Evolutionary conservation across 352 stramenopile genomes (phyloP), one percentile per base, ranked within the genome.

Genomic region (Phytophthora agathidicida): DNA sequence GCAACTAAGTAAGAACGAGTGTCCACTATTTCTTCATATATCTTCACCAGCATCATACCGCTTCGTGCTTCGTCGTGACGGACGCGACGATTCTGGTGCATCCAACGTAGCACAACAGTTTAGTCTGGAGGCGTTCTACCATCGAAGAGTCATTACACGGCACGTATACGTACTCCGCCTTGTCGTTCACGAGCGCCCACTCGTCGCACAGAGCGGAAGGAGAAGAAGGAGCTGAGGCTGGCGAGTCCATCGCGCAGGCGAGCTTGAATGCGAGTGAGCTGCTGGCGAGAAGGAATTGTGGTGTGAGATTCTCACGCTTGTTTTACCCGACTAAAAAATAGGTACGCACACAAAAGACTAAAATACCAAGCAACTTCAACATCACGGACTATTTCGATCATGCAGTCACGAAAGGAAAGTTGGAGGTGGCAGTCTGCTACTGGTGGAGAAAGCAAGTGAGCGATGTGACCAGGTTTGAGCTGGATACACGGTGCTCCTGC

Each of bases 171-270:
- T 70, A 93, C 83, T 91, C 78, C 10, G 80, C 77, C 6, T 85
- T 65, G 26, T 89, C 77, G 42, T 89, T 73, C 52, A 93, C 83
- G 46, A 93, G 51, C 37, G 68, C 75, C 83, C 83, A 93, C 41
- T 89, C 83, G 26, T 89, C 80, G 20, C 81, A 45, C 36, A 68
- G 41, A 26, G 55, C n/a, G 11, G 47, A 30, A 31, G 63, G 31
- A 53, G 65, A 62, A 14, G 62, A 61, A 53, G 63, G 31, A 50
- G 49, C 20, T 46, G 45, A 17, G 22, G 37, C 5, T 45, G 53
- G 33, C 24, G 65, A 51, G 47, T 67, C 49, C 65, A 74, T 73
- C 24, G 33, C n/a, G n/a, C n/a, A n/a, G 32, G 23, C 14, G 33
- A n/a, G 22, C 28, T 23, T 32, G 9, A 16, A 24, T 32, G 16